Evolutionary conservation across 2,329 filamentous ascomycete genomes (phyloP).

Genomic region (Ascochyta lentis): DNA sequence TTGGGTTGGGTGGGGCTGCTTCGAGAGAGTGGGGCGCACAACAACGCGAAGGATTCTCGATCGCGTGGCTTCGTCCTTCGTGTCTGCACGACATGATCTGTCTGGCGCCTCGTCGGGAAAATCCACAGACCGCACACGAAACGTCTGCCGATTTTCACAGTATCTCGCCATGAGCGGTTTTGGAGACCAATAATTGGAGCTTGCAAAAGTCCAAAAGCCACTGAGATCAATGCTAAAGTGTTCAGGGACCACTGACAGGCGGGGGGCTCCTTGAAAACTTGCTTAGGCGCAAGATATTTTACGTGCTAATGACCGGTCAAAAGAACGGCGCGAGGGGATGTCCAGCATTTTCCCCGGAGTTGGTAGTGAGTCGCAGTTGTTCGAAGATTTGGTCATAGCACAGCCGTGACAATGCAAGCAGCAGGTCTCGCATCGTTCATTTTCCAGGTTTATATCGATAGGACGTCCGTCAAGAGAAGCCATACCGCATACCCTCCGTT

Average conservation of each 20-base stretch:
- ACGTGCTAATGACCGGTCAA: not conserved
- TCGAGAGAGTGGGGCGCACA: slow-evolving; percentile 1
- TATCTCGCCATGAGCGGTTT: not conserved
- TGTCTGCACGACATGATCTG: slow-evolving; percentile 5
- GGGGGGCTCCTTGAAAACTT: not conserved
- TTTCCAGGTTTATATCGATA: no score
- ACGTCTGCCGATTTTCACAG: not conserved
- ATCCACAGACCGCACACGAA: slow-evolving; percentile 6
- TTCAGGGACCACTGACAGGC: not conserved
- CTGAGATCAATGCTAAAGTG: slow-evolving; percentile 1
- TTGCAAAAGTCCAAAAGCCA: not conserved
- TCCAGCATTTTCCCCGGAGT: no score
- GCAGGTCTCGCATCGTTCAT: no score
- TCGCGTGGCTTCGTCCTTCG: slow-evolving; percentile 11
- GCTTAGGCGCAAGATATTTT: not conserved
- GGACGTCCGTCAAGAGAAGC: no score
- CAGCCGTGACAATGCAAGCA: no score
- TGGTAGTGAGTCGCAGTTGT: no score
- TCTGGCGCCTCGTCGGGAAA: slow-evolving; percentile 11
- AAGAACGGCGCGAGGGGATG: not conserved
- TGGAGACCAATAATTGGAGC: not conserved
- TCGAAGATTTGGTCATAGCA: no score
- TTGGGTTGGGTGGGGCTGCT: slow-evolving; percentile 3
- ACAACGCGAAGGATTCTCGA: slow-evolving; percentile 2
- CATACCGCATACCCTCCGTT: no score